These are phyloP conservation scores for Plectosphaerella sp. DNA, from an alignment of 2,329 filamentous ascomycete species.

Conservation along the genomic window DNA sequence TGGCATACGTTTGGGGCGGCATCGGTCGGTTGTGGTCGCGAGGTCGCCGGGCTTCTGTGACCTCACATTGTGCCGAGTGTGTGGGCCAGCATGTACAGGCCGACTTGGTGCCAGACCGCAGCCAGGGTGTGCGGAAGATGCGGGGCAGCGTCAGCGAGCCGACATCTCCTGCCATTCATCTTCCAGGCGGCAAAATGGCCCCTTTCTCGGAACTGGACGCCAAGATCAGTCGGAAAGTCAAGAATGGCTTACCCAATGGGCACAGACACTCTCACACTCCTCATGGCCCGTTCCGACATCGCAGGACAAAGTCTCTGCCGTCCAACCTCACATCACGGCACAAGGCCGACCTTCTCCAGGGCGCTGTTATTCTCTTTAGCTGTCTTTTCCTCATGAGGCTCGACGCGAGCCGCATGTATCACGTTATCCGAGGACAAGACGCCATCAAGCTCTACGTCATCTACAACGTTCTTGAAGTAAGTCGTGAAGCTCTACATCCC, in stretches of 20 bases:
- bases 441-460: constrained; percentile 99
- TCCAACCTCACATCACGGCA: constrained; percentile 82
- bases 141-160: not conserved
- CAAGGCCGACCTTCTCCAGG: constrained; percentile 93
- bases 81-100: not conserved
- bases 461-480: constrained; percentile 88
- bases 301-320: constrained; percentile 76
- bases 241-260: constrained; percentile 10
- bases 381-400: constrained; percentile 83
- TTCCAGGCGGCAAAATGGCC: not conserved
- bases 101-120: not conserved
- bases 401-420: constrained; percentile 96
- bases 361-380: constrained; percentile 80
- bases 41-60: constrained; percentile 18
- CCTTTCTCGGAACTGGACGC: not conserved
- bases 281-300: constrained; percentile 49
- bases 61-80: not conserved
- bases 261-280: constrained; percentile 3
- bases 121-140: not conserved
- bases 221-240: constrained; percentile 6
- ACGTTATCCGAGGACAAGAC: constrained; percentile 91
- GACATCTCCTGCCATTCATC: not conserved
- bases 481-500: constrained; percentile 5
- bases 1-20: constrained; percentile 74
- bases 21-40: constrained; percentile 72